A percentile compares a stretch with the other conserved stretches of the same genome.
Evolutionary conservation across 2,329 filamentous ascomycete genomes (phyloP).

Genomic region (Fusarium redolens): DNA sequence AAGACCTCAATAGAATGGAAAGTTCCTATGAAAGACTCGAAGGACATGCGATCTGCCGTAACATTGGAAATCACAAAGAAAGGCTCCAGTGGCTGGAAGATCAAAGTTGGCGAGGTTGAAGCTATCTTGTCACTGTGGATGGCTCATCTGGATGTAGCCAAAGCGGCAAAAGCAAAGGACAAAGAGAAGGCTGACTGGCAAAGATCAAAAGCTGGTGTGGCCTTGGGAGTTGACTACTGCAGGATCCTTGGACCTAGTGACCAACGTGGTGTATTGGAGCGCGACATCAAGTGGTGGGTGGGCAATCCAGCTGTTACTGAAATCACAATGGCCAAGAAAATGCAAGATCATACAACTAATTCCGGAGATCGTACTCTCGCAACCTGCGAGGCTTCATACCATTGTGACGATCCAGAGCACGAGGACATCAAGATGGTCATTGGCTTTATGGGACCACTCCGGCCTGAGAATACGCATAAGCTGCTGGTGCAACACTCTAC

Average conservation of each 20-base stretch:
- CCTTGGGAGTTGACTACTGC: not conserved
- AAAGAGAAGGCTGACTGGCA: not conserved
- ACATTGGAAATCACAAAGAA: not conserved
- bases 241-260: not conserved
- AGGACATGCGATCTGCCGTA: not conserved
- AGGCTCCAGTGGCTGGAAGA: not conserved
- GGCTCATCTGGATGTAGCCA: not conserved
- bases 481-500: not conserved
- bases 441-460: not conserved
- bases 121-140: not conserved
- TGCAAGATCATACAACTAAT: not conserved
- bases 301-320: not conserved
- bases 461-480: accelerated
- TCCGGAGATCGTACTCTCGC: not conserved
- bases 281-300: not conserved
- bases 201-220: not conserved
- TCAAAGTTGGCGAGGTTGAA: not conserved
- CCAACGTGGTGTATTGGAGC: not conserved
- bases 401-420: not conserved
- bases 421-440: not conserved
- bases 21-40: not conserved
- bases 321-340: not conserved
- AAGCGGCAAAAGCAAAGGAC: accelerated
- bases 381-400: not conserved
- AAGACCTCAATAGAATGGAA: not conserved